phyloP scores from a whole-genome alignment of 2,329 filamentous ascomycete genomes.

The Daldinia eschscholtzii region DNA sequence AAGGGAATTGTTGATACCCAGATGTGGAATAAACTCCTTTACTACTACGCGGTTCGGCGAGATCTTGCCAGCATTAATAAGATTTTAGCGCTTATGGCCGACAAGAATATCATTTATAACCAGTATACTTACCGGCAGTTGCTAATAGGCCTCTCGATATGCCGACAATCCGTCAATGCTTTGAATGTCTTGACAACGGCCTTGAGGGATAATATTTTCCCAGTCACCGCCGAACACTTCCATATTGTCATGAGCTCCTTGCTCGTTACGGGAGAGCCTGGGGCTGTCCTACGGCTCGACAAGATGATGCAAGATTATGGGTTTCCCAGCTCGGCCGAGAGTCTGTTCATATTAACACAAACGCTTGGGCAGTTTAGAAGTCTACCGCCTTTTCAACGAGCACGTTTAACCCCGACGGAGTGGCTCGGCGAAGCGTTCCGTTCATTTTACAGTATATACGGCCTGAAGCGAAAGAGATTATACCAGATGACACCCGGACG shows the following conservation, averaged over 20 bases:
- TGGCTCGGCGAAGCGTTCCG: slow-evolving; percentile 54
- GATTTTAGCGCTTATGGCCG: slow-evolving; percentile 63
- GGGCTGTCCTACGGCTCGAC: slow-evolving; percentile 58
- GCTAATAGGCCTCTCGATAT: slow-evolving; percentile 62
- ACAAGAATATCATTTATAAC: slow-evolving; percentile 61
- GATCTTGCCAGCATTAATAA: slow-evolving; percentile 63
- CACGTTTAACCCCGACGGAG: slow-evolving; percentile 35
- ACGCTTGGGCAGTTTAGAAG: slow-evolving; percentile 55
- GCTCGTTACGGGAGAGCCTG: slow-evolving; percentile 59
- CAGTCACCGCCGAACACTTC: slow-evolving; percentile 63
- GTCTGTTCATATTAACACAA: slow-evolving; percentile 59
- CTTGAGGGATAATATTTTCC: slow-evolving; percentile 59
- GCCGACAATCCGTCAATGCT: slow-evolving; percentile 64
- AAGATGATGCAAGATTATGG: slow-evolving; percentile 59
- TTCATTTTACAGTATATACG: slow-evolving; percentile 53
- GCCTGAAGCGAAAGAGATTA: slow-evolving; percentile 31
- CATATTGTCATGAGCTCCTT: slow-evolving; percentile 66
- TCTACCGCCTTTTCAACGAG: slow-evolving; percentile 44
- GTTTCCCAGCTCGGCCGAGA: slow-evolving; percentile 59
- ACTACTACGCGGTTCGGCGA: slow-evolving; percentile 74
- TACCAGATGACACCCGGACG: slow-evolving; percentile 17
- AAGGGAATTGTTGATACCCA: slow-evolving; percentile 66
- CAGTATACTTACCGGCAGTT: slow-evolving; percentile 64
- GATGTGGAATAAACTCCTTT: slow-evolving; percentile 84
- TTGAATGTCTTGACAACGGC: slow-evolving; percentile 62